These are phyloP conservation scores for Phytophthora niederhauseri DNA, from an alignment of 352 stramenopile genomes.

Conservation along the genomic window DNA sequence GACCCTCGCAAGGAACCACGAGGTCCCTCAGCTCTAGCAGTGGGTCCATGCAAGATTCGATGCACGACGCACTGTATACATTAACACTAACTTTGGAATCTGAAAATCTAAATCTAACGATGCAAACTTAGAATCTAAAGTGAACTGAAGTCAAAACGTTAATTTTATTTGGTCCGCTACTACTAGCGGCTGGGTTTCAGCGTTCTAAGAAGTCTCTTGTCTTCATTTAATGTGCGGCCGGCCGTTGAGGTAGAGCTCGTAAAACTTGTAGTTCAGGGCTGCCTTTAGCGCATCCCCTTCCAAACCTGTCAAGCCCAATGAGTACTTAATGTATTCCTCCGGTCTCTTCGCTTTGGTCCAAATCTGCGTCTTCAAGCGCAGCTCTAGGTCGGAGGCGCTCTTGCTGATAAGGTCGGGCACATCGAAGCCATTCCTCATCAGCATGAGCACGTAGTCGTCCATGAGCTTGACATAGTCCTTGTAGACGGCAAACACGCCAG, in stretches of 20 bases:
- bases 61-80: too few relatives aligned
- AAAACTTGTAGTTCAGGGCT: slow-evolving; percentile 18
- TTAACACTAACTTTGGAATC: too few relatives aligned
- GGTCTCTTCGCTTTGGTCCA: slow-evolving; percentile 11
- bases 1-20: not conserved
- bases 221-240: slow-evolving; percentile 1
- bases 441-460: slow-evolving; percentile 13
- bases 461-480: slow-evolving; percentile 18
- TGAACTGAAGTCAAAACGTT: too few relatives aligned
- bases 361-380: slow-evolving; percentile 17
- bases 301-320: slow-evolving; percentile 19
- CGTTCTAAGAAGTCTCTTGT: too few relatives aligned
- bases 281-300: slow-evolving; percentile 7
- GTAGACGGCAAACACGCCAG: slow-evolving; percentile 3
- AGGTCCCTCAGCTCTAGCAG: too few relatives aligned
- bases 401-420: slow-evolving; percentile 14
- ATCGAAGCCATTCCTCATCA: not conserved
- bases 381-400: not conserved
- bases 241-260: slow-evolving; percentile 10
- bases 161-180: too few relatives aligned
- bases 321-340: slow-evolving; percentile 23
- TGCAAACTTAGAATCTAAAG: too few relatives aligned
- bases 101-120: too few relatives aligned
- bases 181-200: too few relatives aligned
- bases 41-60: too few relatives aligned